Base-by-base conservation (phyloP, 805 yeast genomes). In the Torulaspora delbrueckii region DNA sequence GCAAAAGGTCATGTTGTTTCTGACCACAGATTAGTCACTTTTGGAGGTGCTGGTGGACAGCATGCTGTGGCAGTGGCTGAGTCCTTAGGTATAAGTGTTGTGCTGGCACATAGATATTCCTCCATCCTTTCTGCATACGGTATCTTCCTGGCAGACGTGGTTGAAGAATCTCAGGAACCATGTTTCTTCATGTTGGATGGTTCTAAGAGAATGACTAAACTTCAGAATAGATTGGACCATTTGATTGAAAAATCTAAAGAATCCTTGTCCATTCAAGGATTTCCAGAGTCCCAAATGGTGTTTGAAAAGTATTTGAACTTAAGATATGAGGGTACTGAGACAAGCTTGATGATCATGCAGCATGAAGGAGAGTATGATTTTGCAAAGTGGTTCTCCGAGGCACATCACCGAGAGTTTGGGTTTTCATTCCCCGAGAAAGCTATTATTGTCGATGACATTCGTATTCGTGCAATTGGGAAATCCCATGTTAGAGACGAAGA, bases 41-140 rank as follows among this genome's bases (percentile, higher is more conserved):
- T 88, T 67, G 96, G 96, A 38, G 96, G 96, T 40, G 95, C 95
- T 22, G 96, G 96, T 43, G 96, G 96, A 7, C 96, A 88, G 66
- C 90, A 86, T 64, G 90, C 93, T 2, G 81, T 78, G 40, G 81
- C 85, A 8, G 81, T 88, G 28, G 95, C 95, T 1, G 73, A 77
- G 46, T 73, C 76, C 22, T 70, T 88, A 49, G 89, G 89, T 7
- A 84, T 88, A 39, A 62, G 71, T 9, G 77, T 79, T 24, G 84
- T 88, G 6, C 65, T 86, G 27, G 81, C 85, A 22, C 96, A 88
- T 66, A 77, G 83, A 60, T 85, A 85, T 62, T 86, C 96, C 2
- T 86, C 95, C 0, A 79, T 88, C 34, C 69, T 88, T 8, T 85
- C 95, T 1, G 96, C 96, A 0, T 88, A 84, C 60, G 96, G 96